Conservation (phyloP, 768 basidiomycete genomes). For the Psilocybe sp. region DNA sequence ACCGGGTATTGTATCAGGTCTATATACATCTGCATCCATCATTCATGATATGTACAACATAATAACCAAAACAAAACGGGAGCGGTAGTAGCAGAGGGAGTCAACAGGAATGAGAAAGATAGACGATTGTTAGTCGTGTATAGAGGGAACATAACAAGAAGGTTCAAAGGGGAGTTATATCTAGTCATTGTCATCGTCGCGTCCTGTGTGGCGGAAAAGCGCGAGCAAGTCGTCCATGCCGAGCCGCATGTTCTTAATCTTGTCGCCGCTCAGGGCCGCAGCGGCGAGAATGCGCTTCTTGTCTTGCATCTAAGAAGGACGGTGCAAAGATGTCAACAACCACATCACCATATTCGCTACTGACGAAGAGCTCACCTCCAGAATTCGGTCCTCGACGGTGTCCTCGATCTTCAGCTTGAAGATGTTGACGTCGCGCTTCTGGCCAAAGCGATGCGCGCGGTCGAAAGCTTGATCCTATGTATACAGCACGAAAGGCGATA, state of each 20-base stretch:
- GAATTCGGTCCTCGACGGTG: conserved; percentile 86
- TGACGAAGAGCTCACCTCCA: conserved; percentile 43
- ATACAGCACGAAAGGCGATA: conserved; percentile 1
- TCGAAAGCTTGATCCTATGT: conserved; percentile 89
- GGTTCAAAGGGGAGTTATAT: conserved; percentile 7
- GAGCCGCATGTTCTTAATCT: conserved; percentile 80
- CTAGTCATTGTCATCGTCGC: conserved; percentile 50
- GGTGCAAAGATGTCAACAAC: background rate
- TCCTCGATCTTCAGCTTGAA: conserved; percentile 85
- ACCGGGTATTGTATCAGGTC: background rate
- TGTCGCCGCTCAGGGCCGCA: conserved; percentile 86
- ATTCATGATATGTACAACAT: background rate
- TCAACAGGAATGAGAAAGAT: background rate
- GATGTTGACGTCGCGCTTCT: conserved; percentile 82
- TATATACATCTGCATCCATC: background rate
- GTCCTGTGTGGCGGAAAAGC: conserved; percentile 61
- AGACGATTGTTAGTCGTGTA: too few relatives aligned
- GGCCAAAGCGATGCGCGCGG: conserved; percentile 86
- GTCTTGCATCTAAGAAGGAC: conserved; percentile 68
- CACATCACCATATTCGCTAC: background rate
- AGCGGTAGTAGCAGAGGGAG: background rate
- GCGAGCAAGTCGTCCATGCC: conserved; percentile 84
- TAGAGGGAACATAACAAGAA: background rate
- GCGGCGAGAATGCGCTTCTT: conserved; percentile 81
- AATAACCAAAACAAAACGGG: background rate